phyloP scores from a whole-genome alignment of 148 eudicot species.

The Limonium bicolor region DNA sequence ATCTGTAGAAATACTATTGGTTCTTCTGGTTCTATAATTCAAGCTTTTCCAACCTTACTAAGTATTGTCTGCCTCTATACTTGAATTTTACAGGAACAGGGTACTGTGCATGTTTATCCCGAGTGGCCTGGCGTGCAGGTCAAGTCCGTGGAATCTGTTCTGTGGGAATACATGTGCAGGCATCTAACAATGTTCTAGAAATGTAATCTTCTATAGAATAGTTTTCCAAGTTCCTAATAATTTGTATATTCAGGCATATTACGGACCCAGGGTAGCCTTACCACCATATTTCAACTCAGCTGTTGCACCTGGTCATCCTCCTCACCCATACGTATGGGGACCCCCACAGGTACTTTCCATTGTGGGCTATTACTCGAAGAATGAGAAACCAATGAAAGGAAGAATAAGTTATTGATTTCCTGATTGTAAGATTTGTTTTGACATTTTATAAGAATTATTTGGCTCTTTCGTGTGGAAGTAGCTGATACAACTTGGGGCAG shows the following conservation, averaged over 20 bases:
- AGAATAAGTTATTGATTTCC: neutral
- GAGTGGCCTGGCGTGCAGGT: slow-evolving; percentile 99
- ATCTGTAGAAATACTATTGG: slow-evolving; percentile 2
- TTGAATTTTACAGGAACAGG: slow-evolving; percentile 59
- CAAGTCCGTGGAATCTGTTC: neutral
- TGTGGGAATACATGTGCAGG: neutral
- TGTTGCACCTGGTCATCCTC: slow-evolving; percentile 66
- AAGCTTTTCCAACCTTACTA: no score
- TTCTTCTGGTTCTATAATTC: no score
- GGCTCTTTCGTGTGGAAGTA: neutral
- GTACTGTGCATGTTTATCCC: slow-evolving; percentile 56
- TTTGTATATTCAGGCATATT: neutral
- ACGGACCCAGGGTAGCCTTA: slow-evolving; percentile 70
- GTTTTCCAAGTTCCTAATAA: neutral
- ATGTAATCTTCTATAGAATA: neutral
- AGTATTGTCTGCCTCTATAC: no score
- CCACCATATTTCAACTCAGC: slow-evolving; percentile 67
- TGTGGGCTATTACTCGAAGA: neutral
- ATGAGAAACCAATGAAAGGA: neutral
- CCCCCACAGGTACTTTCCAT: slow-evolving; percentile 57
- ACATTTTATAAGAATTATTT: neutral
- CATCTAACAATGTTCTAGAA: neutral
- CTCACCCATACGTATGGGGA: slow-evolving; percentile 92
- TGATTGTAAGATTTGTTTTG: neutral
- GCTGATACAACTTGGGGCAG: neutral